phyloP scores from a whole-genome alignment of 169 alveolate genomes.

The Miamiensis avidus region DNA sequence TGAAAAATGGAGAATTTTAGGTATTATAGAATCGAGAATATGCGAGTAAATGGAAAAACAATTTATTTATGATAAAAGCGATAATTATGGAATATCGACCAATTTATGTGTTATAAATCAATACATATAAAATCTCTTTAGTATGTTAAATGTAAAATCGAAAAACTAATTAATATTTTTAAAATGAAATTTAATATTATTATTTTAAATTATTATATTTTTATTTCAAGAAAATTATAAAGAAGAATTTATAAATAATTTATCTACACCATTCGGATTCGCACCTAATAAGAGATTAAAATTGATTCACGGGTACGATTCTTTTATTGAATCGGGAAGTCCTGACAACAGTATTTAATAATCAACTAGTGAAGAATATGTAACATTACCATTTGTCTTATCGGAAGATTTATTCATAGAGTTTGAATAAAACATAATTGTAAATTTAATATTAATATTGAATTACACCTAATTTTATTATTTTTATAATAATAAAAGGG shows the following conservation, averaged over 20 bases:
- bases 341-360: not conserved
- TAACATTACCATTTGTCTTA: conserved; percentile 20
- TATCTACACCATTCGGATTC: conserved; percentile 12
- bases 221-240: not conserved
- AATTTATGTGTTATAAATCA: conserved; percentile 5
- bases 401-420: conserved; percentile 22
- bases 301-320: conserved; percentile 27
- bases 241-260: conserved; percentile 15
- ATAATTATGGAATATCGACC: conserved; percentile 18
- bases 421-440: conserved; percentile 16
- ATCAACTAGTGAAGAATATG: conserved; percentile 13
- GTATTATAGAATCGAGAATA: conserved; percentile 12
- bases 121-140: conserved; percentile 2
- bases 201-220: not conserved
- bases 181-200: not conserved
- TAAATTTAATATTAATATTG: not conserved
- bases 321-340: conserved; percentile 5
- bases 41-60: conserved; percentile 4
- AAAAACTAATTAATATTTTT: not conserved
- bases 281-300: conserved; percentile 18
- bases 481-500: not conserved
- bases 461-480: no score
- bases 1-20: conserved; percentile 19
- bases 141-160: conserved; percentile 11
- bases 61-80: conserved; percentile 14